A percentile compares a stretch with the other conserved stretches of the same genome.
phyloP scores from a whole-genome alignment of 768 basidiomycete genomes.

The Amanita molliuscula region DNA sequence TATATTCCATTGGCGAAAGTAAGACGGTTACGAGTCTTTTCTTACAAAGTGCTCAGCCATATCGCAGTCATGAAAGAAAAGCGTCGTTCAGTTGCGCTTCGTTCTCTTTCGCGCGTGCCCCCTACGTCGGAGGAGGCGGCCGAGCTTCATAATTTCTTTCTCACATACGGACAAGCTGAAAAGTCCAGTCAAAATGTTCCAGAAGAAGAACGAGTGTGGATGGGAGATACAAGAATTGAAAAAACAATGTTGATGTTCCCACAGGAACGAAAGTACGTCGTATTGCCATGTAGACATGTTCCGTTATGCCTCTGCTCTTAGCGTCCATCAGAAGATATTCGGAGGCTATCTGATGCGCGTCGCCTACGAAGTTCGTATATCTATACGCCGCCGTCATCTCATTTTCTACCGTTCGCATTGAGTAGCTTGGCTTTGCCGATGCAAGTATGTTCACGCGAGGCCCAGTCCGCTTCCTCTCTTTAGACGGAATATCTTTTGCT shows the following conservation, averaged over 20 bases:
- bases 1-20: conserved; percentile 66
- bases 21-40: conserved; percentile 10
- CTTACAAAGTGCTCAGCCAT: not conserved
- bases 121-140: conserved; percentile 62
- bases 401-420: not conserved
- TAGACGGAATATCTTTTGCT: conserved; percentile 73
- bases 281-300: not conserved
- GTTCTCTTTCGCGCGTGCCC: conserved; percentile 61
- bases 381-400: not conserved
- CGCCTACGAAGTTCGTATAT: conserved; percentile 52
- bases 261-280: conserved; percentile 7
- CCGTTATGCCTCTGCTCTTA: conserved; percentile 14
- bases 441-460: conserved; percentile 59
- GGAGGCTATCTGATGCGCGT: conserved; percentile 62
- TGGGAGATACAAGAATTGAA: conserved; percentile 65
- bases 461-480: conserved; percentile 60
- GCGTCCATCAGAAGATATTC: conserved; percentile 77
- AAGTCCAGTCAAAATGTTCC: no score
- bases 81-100: conserved; percentile 40
- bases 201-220: conserved; percentile 40
- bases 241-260: conserved; percentile 39
- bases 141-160: conserved; percentile 58
- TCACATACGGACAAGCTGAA: conserved; percentile 40
- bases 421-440: conserved; percentile 64
- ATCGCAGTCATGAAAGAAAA: conserved; percentile 48